Evolutionary conservation across 768 basidiomycete genomes (phyloP), one percentile per base, ranked within the genome.

Genomic region (Candolleomyces aberdarensis): DNA sequence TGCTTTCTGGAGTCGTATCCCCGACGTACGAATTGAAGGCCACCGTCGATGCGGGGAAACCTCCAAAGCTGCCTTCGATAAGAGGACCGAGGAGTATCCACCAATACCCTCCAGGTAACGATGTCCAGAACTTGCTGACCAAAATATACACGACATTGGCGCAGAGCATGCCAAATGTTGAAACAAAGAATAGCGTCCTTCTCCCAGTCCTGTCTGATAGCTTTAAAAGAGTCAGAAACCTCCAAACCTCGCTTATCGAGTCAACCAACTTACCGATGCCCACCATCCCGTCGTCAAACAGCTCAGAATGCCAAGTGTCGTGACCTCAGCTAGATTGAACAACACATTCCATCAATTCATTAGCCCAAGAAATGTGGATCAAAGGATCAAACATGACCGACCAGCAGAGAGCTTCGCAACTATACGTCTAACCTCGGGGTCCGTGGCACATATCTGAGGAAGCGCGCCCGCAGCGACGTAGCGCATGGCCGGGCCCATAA

Each of bases 251-350:
- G 17, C 13, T 3, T 5, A 40, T 14, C 20, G 15, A 43, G 36
- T n/a, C 54, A 52, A 10, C 22, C n/a, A 5, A 78, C 87, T 70
- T 72, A 89, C 88, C 52, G 87, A 81, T 56, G 89, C 88, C 94
- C 94, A 96, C 83, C 87, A 95, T 3, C 84, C 91, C 13, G 88
- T 86, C 3, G 92, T 93, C 43, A 95, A 67, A 63, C 91, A 91
- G 40, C 85, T 81, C 41, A 96, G 74, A 54, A 92, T 71, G 9
- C 94, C 94, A 46, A 43, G 36, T 9, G 31, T 59, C 46, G 57
- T 58, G 46, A 53, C 59, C 36, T 58, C 22, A 50, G 49, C 59
- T 61, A 58, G 26, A 26, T 2, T 26, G 3, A 26, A 1, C 26
- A 26, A 26, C 26, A 26, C 26, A 26, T 26, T 3, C 26, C 2